These are phyloP conservation scores for Acacia acuminata DNA, from an alignment of 306 rosid species.

Conservation along the genomic window DNA sequence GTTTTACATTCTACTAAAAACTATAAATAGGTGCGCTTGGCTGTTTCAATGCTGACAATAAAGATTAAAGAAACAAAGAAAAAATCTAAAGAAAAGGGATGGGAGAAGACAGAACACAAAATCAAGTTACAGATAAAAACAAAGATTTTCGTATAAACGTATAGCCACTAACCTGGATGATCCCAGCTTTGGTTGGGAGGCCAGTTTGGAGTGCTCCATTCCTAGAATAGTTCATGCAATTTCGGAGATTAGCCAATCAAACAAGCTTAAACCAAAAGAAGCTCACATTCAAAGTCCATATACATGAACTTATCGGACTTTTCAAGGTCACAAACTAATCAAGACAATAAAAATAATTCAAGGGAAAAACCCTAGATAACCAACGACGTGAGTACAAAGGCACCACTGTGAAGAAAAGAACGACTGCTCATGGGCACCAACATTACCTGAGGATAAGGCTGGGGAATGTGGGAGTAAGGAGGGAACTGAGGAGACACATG, in stretches of 20 bases:
- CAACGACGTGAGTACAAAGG: neutral
- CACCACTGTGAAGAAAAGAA: neutral
- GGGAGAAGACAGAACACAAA: too few relatives aligned
- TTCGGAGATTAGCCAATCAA: neutral
- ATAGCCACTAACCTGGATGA: slow-evolving; percentile 55
- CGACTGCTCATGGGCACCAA: slow-evolving; percentile 3
- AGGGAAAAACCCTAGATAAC: slow-evolving; percentile 31
- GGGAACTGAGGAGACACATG: slow-evolving; percentile 47
- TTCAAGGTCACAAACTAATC: neutral
- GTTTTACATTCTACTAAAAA: neutral
- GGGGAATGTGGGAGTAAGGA: slow-evolving; percentile 68
- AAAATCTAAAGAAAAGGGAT: neutral
- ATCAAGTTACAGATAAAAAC: neutral
- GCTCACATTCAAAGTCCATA: neutral
- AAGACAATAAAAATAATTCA: neutral
- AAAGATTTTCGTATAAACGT: neutral
- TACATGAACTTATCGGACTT: neutral
- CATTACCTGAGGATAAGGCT: slow-evolving; percentile 62
- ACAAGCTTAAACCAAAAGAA: neutral
- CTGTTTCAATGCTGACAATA: neutral
- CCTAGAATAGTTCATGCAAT: slow-evolving; percentile 43
- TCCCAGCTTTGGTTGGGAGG: slow-evolving; percentile 60
- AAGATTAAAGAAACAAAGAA: neutral
- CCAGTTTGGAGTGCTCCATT: slow-evolving; percentile 78
- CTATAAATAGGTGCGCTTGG: neutral